These are phyloP conservation scores for Kregervanrija pseudodelftensis DNA, from an alignment of 805 yeast genomes.

Conservation along the genomic window DNA sequence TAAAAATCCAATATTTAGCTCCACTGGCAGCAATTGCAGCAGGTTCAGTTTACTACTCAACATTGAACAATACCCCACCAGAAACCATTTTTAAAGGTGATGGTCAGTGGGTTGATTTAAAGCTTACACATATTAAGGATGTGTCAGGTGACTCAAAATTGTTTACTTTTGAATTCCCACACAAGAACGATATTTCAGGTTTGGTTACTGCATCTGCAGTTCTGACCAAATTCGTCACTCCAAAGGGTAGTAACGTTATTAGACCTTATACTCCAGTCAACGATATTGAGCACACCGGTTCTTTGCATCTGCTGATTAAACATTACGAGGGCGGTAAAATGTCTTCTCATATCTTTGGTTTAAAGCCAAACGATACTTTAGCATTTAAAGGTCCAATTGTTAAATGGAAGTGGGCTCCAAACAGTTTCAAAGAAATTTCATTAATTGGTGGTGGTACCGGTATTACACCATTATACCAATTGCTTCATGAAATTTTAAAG, in stretches of 20 bases:
- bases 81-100: conserved; percentile 47
- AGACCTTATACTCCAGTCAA: conserved; percentile 88
- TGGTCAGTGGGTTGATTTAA: conserved; percentile 67
- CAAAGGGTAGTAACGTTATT: conserved; percentile 79
- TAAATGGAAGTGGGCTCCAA: conserved; percentile 88
- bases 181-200: conserved; percentile 64
- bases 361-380: conserved; percentile 74
- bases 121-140: conserved; percentile 38
- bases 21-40: conserved; percentile 36
- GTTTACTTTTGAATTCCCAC: conserved; percentile 63
- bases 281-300: conserved; percentile 62
- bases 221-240: conserved; percentile 72
- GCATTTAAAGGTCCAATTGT: conserved; percentile 90
- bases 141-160: conserved; percentile 60
- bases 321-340: conserved; percentile 87
- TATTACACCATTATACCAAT: conserved; percentile 91
- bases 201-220: conserved; percentile 72
- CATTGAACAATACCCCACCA: conserved; percentile 22
- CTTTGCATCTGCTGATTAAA: conserved; percentile 76
- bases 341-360: conserved; percentile 61
- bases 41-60: conserved; percentile 30
- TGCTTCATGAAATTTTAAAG: conserved; percentile 65
- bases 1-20: conserved; percentile 11
- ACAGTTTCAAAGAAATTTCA: conserved; percentile 71
- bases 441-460: conserved; percentile 96